These are phyloP conservation scores for Rhizomucor miehei DNA, from an alignment of 371 early-diverging fungal genomes.

Conservation along the genomic window DNA sequence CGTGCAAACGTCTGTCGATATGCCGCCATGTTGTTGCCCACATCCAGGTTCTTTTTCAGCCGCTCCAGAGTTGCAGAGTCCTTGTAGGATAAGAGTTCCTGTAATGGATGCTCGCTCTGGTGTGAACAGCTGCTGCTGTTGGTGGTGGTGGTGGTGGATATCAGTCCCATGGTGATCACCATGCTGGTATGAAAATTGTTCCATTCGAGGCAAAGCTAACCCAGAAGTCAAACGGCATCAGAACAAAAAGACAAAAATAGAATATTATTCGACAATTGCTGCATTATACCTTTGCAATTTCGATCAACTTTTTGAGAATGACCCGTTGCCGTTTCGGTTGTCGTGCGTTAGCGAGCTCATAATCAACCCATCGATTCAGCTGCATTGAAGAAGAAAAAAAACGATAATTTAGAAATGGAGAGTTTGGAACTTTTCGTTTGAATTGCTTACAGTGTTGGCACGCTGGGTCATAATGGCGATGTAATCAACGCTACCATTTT, in stretches of 20 bases:
- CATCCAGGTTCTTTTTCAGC: conserved; percentile 28
- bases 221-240: not conserved
- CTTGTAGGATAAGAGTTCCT: conserved; percentile 25
- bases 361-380: conserved; percentile 34
- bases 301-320: conserved; percentile 33
- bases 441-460: conserved; percentile 33
- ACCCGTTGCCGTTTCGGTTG: conserved; percentile 19
- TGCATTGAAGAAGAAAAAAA: not conserved
- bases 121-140: too few species aligned
- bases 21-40: conserved; percentile 39
- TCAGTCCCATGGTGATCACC: conserved; percentile 38
- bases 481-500: conserved; percentile 7
- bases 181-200: conserved; percentile 47
- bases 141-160: conserved; percentile 7
- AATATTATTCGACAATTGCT: too few species aligned
- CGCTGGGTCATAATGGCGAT: conserved; percentile 37
- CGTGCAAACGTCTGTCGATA: conserved; percentile 37
- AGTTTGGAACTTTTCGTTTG: not conserved
- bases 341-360: conserved; percentile 19
- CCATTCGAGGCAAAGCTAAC: conserved; percentile 35
- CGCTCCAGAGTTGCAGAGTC: conserved; percentile 21
- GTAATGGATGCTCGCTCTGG: not conserved
- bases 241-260: not conserved
- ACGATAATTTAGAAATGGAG: not conserved
- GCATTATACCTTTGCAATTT: conserved; percentile 37